Percentiles rank a stretch among this genome's conserved stretches.
Conservation (phyloP, 495 filamentous ascomycete species). For the Viridothelium virens region DNA sequence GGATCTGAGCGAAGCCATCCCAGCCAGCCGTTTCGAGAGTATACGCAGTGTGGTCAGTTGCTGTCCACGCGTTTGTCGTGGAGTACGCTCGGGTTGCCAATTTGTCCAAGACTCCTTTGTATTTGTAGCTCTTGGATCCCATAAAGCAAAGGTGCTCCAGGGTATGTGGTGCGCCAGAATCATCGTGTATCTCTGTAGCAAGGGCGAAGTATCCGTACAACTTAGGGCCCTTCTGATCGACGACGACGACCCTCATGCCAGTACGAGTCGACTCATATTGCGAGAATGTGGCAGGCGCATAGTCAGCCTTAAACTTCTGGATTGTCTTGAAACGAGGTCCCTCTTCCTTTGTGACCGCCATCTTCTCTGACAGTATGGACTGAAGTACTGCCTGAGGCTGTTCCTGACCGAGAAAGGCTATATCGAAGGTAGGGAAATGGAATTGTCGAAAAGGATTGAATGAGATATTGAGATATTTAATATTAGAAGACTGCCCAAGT, state of each 20-base stretch:
- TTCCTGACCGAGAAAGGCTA: not conserved
- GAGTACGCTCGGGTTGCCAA: constrained; percentile 89
- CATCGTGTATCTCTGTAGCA: constrained; percentile 94
- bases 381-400: not conserved
- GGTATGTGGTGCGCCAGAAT: constrained; percentile 92
- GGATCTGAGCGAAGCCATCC: constrained; percentile 89
- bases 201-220: constrained; percentile 90
- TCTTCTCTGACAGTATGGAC: not conserved
- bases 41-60: constrained; percentile 93
- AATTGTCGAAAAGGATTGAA: not conserved
- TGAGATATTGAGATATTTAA: not conserved
- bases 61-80: constrained; percentile 92
- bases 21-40: constrained; percentile 90
- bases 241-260: constrained; percentile 87
- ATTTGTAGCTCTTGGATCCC: constrained; percentile 89
- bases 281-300: constrained; percentile 73
- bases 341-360: constrained; percentile 21
- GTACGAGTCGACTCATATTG: constrained; percentile 83
- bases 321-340: constrained; percentile 64
- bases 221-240: constrained; percentile 87
- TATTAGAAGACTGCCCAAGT: not conserved
- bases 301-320: constrained; percentile 79
- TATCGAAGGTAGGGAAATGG: not conserved
- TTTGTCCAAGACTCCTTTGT: constrained; percentile 92
- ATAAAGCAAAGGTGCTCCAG: constrained; percentile 96